Conservation (phyloP, 805 yeast species). For the Suhomyces xylopsoci region DNA sequence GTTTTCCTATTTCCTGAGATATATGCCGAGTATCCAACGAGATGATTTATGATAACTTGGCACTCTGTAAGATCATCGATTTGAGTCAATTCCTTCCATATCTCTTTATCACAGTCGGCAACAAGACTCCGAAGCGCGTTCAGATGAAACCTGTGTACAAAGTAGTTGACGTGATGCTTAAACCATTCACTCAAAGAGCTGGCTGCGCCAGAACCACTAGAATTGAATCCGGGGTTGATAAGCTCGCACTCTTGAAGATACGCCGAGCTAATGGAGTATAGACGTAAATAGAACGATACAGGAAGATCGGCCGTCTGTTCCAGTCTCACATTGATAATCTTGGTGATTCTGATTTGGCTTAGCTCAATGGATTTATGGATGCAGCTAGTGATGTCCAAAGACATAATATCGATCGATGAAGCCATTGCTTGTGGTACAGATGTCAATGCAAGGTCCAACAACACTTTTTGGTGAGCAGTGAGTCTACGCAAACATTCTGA, state of each 20-base stretch:
- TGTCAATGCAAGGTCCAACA: conserved; percentile 63
- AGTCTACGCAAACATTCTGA: conserved; percentile 74
- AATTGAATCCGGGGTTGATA: conserved; percentile 64
- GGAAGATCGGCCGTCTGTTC: conserved; percentile 61
- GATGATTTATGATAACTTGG: conserved; percentile 25
- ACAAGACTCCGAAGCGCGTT: conserved; percentile 46
- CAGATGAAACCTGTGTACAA: conserved; percentile 53
- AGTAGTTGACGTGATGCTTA: conserved; percentile 62
- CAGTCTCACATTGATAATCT: conserved; percentile 72
- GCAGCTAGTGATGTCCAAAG: conserved; percentile 63
- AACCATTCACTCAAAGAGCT: conserved; percentile 59
- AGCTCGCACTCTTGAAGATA: conserved; percentile 83
- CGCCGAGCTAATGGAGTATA: conserved; percentile 62
- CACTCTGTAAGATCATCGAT: conserved; percentile 28
- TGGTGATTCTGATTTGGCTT: conserved; percentile 73
- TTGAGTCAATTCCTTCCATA: conserved; percentile 76
- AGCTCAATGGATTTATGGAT: conserved; percentile 66
- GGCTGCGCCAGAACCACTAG: conserved; percentile 49
- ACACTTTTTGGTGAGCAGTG: conserved; percentile 71
- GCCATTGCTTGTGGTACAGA: conserved; percentile 22
- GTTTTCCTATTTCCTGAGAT: conserved; percentile 16
- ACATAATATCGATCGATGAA: conserved; percentile 42
- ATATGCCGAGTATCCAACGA: conserved; percentile 23
- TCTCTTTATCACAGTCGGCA: conserved; percentile 58
- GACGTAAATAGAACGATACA: conserved; percentile 59